Conservation (phyloP, 2,329 filamentous ascomycete genomes). For the Phialocephala sp. region DNA sequence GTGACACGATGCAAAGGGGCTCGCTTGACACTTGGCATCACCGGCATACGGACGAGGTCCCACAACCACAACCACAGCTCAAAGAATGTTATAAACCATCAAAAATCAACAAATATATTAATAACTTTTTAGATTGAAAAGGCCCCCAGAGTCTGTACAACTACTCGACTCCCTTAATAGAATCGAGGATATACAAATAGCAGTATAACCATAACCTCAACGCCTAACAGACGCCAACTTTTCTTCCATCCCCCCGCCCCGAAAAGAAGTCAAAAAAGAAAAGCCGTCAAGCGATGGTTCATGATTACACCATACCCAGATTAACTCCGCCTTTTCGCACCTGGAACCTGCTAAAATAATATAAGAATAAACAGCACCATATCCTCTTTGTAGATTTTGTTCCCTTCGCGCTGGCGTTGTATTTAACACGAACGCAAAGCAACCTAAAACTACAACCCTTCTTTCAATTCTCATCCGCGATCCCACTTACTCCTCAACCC, state of each 20-base stretch:
- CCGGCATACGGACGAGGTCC: no score
- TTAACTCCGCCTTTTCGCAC: no score
- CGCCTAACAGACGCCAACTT: neutral
- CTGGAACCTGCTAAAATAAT: neutral
- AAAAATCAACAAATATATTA: no score
- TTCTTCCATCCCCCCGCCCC: neutral
- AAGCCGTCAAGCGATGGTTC: neutral
- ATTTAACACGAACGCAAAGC: neutral
- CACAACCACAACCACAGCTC: no score
- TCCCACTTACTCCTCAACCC: neutral
- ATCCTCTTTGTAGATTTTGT: neutral
- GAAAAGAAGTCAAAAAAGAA: no score
- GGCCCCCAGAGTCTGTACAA: neutral
- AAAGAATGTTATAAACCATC: no score
- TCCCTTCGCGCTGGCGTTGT: neutral
- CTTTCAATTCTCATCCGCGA: neutral
- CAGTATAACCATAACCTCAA: neutral
- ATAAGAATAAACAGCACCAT: no score
- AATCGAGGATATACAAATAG: slow-evolving; percentile 2
- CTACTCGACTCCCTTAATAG: neutral
- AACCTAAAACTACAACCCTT: neutral
- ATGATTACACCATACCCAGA: neutral
- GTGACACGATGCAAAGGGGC: no score
- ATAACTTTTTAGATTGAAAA: no score
- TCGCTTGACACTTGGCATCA: no score